Base-by-base conservation (phyloP, 2,329 filamentous ascomycete species). In the Cordyceps farinosa region DNA sequence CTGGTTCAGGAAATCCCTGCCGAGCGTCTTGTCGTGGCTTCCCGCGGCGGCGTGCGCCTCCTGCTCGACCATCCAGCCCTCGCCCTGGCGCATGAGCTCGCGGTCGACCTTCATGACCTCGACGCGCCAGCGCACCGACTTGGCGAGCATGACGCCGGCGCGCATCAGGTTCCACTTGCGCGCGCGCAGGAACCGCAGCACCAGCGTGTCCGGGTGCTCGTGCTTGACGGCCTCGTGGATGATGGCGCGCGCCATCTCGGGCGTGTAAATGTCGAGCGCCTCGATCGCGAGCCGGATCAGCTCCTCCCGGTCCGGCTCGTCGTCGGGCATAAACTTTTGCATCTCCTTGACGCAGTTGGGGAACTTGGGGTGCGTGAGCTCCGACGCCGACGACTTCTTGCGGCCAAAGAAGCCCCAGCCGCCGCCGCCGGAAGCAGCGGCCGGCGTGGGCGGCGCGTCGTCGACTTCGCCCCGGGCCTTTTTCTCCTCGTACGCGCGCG, bases 201-300 rank as follows among this genome's bases (percentile, higher is more conserved):
- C 77, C 34, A 94, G 79, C 5, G 87, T 88, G 76, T 97, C 92
- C 0, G 93, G 92, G 72, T 96, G 85, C 73, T 97, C 93, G 70
- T 92, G 88, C 78, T 97, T 97, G 64, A 92, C 84, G 90, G 96
- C 93, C 68, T 79, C 84, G 91, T 92, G 96, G 72, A 96, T 89
- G 0, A 91, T 87, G 13, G 81, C 80, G 59, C 91, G 85, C 67
- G 97, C 83, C 61, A 88, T 83, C 68, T 93, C 90, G 1, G 92
- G 90, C 1, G 87, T 82, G 70, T 88, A 83, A 64, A 84, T 89
- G 53, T 88, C 87, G 7, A 97, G 77, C 1, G 91, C 90, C 45
- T 92, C 85, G 69, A 90, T 84, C 76, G 91, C 96, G 50, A 90
- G 86, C 76, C 91, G 92, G 52, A 84, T 88, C 75, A 92, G 90